A percentile compares a stretch with the other conserved stretches of the same genome.
Conservation (phyloP, 768 basidiomycete species). For the Rhodotorula kratochvilovae region DNA sequence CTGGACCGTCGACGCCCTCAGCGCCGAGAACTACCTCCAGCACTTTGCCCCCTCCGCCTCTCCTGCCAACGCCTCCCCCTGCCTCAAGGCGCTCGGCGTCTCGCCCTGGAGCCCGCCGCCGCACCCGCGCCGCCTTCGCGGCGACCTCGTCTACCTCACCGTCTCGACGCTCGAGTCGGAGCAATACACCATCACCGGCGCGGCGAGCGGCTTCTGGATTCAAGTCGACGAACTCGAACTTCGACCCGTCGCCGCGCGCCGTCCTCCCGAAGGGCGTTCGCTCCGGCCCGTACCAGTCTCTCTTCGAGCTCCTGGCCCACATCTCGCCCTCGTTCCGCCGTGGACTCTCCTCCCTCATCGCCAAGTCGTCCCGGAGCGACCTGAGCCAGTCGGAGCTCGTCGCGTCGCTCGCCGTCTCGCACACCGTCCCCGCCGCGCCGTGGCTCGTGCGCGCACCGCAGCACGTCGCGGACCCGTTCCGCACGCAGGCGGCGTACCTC, state of each 20-base stretch:
- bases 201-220: conserved; percentile 51
- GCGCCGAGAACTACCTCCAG: conserved; percentile 23
- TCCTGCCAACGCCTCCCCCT: conserved; percentile 24
- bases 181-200: conserved; percentile 48
- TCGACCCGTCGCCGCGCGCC: conserved; percentile 49
- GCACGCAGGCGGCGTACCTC: conserved; percentile 51
- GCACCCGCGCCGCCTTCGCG: conserved; percentile 49
- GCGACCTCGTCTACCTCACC: conserved; percentile 51
- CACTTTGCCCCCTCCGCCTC: conserved; percentile 13
- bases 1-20: conserved; percentile 31
- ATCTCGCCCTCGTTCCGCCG: conserved; percentile 49
- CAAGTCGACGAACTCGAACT: conserved; percentile 47
- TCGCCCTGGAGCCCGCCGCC: conserved; percentile 53
- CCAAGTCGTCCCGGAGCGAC: conserved; percentile 27
- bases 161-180: conserved; percentile 51
- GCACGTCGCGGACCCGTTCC: conserved; percentile 47
- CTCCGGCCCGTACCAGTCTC: conserved; percentile 46
- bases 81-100: conserved; percentile 47
- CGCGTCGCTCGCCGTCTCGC: conserved; percentile 49
- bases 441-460: conserved; percentile 47
- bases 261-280: conserved; percentile 39
- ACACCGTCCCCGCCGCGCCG: conserved; percentile 49
- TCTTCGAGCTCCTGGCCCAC: conserved; percentile 50
- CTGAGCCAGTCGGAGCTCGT: conserved; percentile 41
- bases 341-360: conserved; percentile 34